A percentile compares a stretch with the other conserved stretches of the same genome.
Conservation (phyloP, 73 alveolate genomes). For the Uronychia setigera region DNA sequence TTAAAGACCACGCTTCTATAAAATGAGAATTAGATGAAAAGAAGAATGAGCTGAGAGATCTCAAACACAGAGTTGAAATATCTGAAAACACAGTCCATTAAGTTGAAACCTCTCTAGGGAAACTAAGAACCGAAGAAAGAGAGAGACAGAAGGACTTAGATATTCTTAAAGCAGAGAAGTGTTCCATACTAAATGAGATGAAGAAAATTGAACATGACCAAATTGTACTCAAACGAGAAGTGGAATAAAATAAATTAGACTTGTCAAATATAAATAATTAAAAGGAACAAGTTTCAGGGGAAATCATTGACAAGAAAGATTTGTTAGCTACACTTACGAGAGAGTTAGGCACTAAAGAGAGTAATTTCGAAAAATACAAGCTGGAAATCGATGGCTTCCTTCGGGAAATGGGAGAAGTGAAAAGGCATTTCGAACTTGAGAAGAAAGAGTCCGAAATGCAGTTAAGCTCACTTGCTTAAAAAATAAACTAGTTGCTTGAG, state of each 20-base stretch:
- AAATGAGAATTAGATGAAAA: not conserved
- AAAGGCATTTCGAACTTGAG: not conserved
- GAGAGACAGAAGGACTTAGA: not conserved
- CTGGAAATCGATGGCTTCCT: not conserved
- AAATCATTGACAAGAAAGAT: not conserved
- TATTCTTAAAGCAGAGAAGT: not conserved
- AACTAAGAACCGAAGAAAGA: not conserved
- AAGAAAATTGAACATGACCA: not conserved
- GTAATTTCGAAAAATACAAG: not conserved
- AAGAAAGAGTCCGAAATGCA: not conserved
- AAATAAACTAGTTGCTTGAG: not conserved
- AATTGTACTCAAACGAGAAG: not conserved
- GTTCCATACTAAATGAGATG: not conserved
- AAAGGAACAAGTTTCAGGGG: not conserved
- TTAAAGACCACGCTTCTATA: not conserved
- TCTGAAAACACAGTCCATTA: not conserved
- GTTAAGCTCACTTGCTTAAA: not conserved
- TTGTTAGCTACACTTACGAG: not conserved
- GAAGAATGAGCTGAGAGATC: not conserved
- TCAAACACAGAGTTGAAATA: not conserved
- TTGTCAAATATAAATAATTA: not conserved
- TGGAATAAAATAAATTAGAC: not conserved
- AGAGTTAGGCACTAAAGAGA: not conserved
- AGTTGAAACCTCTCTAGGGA: not conserved
- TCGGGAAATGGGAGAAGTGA: not conserved